Conservation (phyloP, 305 asterid species). For the Fraxinus angustifolia region DNA sequence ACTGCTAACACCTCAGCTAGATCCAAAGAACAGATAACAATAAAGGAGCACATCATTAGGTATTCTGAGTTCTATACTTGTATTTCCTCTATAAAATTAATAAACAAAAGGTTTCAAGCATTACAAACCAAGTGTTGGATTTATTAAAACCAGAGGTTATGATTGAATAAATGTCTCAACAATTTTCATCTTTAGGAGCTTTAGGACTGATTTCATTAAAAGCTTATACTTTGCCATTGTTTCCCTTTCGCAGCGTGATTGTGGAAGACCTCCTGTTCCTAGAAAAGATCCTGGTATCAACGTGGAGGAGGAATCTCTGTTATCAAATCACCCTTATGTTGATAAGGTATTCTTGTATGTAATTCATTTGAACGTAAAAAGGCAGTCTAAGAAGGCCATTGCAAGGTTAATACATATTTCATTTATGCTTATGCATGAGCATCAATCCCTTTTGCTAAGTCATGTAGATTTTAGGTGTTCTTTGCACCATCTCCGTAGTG, state of each 20-base stretch:
- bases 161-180: not conserved
- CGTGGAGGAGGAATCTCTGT: conserved; percentile 83
- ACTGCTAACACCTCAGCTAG: not conserved
- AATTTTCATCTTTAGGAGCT: conserved; percentile 5
- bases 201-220: conserved; percentile 13
- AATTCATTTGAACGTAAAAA: conserved; percentile 1
- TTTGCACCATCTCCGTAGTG: not conserved
- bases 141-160: not conserved
- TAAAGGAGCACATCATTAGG: not conserved
- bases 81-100: not conserved
- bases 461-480: not conserved
- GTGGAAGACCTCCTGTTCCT: conserved; percentile 85
- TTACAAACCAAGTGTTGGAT: not conserved
- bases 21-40: not conserved
- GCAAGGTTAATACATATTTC: not conserved
- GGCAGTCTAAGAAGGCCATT: not conserved
- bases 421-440: not conserved
- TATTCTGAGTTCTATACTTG: not conserved
- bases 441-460: not conserved
- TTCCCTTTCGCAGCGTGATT: conserved; percentile 66
- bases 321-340: conserved; percentile 89
- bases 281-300: conserved; percentile 80
- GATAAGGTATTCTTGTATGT: conserved; percentile 55
- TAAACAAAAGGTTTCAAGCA: not conserved
- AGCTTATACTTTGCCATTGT: conserved; percentile 12